Evolutionary conservation across 306 rosid species (phyloP), one percentile per base, ranked within the genome.

Genomic region (Fagus crenata): DNA sequence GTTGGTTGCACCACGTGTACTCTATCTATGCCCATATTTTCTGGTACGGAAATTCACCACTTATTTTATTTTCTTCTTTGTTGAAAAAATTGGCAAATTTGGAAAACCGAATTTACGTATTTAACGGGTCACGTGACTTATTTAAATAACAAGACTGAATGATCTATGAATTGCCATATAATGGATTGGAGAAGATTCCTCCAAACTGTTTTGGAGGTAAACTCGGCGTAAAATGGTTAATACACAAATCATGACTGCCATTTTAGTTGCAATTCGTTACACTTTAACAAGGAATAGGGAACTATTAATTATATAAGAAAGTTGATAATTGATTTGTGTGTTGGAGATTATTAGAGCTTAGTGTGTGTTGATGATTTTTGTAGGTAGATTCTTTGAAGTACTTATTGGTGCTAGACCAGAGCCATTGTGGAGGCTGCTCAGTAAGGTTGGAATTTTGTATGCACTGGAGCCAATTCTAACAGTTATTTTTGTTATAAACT

Each of bases 401-500:
- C 86, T 95, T 36, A 85, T 95, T 49, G 97, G 97, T 56, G 85
- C 82, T 72, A 92, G 96, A 83, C 93, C 91, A 0, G 99, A 87
- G 78, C 92, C 99, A 1, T 78, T 95, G 77, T 90, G 97, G 99
- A 88, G 77, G 73, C 79, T 95, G 84, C 96, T 95, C 39, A 81
- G 97, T 84, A 88, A 89, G 72, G 84, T 95, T 17, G 98, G 96
- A 75, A 53, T 90, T 40, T 80, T 90, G 78, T 95, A 95, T 80
- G 97, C 96, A 13, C 41, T 95, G 89, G 99, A 95, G 91, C 99
- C 99, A 71, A 42, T 95, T 85, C 84, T 90, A 36, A 92, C 97
- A 2, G 81, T 95, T 54, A 80, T 91, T 56, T 95, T 92, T 76
- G 93, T 95, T 75, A 81, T 84, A 65, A 95, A 92, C 82, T 84